These are phyloP conservation scores for Hypomontagnella monticulosa DNA, from an alignment of 495 filamentous ascomycete species.

Conservation along the genomic window DNA sequence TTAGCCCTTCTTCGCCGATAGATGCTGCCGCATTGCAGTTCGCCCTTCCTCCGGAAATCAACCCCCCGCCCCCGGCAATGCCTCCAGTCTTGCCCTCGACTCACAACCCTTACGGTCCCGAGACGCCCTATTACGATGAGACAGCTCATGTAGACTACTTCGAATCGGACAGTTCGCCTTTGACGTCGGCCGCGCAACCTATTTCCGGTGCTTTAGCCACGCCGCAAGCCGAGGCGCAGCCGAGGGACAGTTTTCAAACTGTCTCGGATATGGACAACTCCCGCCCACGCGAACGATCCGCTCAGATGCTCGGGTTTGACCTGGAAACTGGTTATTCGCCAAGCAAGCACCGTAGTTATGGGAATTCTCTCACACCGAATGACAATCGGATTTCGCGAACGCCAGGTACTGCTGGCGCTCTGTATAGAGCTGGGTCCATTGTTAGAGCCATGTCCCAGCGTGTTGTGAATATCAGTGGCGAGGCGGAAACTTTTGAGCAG, in stretches of 20 bases:
- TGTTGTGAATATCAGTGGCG: constrained; percentile 95
- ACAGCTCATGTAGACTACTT: constrained; percentile 65
- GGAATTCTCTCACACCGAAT: constrained; percentile 56
- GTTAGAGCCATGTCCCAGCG: constrained; percentile 97
- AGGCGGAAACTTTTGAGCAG: constrained; percentile 79
- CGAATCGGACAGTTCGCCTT: constrained; percentile 74
- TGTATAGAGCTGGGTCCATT: constrained; percentile 85
- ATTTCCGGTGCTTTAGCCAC: constrained; percentile 67
- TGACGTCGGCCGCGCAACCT: constrained; percentile 71
- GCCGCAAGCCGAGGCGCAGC: constrained; percentile 63
- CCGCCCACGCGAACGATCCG: constrained; percentile 51
- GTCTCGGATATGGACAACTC: constrained; percentile 59
- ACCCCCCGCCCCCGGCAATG: constrained; percentile 24
- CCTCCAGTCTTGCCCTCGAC: constrained; percentile 44
- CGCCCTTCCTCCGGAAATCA: constrained; percentile 59
- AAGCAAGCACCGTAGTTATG: constrained; percentile 57
- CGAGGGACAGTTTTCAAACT: constrained; percentile 71
- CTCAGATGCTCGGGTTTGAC: constrained; percentile 58
- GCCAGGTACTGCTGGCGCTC: constrained; percentile 67
- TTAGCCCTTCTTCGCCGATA: constrained; percentile 52
- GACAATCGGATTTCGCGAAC: constrained; percentile 64
- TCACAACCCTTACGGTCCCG: constrained; percentile 51
- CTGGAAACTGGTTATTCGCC: constrained; percentile 61
- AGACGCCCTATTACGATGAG: constrained; percentile 61
- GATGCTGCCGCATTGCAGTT: constrained; percentile 59